phyloP scores from a whole-genome alignment of 768 basidiomycete species.

The Dioszegia aurantiaca region DNA sequence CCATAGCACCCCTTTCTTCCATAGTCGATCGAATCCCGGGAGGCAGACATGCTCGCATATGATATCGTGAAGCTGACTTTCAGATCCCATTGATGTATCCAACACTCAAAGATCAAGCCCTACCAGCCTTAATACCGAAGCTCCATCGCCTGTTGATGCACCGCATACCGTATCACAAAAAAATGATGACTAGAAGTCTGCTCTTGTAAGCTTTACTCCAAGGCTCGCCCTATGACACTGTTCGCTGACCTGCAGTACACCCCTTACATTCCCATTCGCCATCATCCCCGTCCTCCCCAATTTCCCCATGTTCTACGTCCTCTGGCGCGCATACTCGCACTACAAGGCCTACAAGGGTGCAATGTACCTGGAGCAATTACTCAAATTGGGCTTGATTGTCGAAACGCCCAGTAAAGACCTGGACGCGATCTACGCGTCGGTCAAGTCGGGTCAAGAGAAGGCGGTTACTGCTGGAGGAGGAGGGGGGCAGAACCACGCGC shows the following conservation, averaged over 20 bases:
- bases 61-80: too few relatives aligned
- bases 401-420: constrained; percentile 37
- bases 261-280: constrained; percentile 51
- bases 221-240: not conserved
- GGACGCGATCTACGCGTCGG: constrained; percentile 33
- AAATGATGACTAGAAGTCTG: constrained; percentile 41
- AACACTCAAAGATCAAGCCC: constrained; percentile 28
- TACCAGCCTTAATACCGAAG: constrained; percentile 38
- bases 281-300: constrained; percentile 53
- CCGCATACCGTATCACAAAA: constrained; percentile 47
- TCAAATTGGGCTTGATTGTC: constrained; percentile 41
- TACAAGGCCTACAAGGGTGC: constrained; percentile 51
- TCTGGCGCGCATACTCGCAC: constrained; percentile 54
- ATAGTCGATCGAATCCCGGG: too few relatives aligned
- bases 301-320: constrained; percentile 53
- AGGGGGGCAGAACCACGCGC: constrained; percentile 26
- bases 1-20: too few relatives aligned
- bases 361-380: constrained; percentile 42
- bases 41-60: too few relatives aligned
- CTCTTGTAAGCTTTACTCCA: constrained; percentile 31
- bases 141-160: constrained; percentile 38
- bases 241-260: constrained; percentile 29
- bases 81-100: constrained; percentile 47
- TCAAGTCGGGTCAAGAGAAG: not conserved
- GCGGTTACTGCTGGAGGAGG: too few relatives aligned